phyloP scores from a whole-genome alignment of 495 filamentous ascomycete genomes.

The Penicillium paradoxum region DNA sequence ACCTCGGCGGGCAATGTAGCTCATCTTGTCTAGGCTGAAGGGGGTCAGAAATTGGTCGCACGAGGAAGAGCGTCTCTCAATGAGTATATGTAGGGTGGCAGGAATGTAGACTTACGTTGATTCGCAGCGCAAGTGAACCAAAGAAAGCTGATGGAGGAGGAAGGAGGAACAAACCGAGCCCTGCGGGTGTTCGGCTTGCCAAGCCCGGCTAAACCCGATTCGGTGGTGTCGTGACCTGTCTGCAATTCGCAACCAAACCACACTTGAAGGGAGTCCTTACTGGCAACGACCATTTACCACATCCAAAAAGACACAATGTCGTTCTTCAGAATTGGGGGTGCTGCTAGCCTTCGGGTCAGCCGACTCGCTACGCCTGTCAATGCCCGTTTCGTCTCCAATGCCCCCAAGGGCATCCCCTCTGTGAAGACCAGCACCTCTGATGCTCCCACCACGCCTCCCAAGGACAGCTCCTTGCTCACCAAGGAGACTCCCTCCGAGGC shows the following conservation, averaged over 20 bases:
- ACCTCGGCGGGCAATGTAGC: slow-evolving; percentile 78
- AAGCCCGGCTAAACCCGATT: slow-evolving; percentile 38
- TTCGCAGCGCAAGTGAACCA: slow-evolving; percentile 33
- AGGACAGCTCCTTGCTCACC: slow-evolving; percentile 46
- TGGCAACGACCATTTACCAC: slow-evolving; percentile 18
- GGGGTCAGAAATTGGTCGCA: slow-evolving; percentile 28
- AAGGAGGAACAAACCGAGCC: slow-evolving; percentile 24
- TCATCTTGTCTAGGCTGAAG: slow-evolving; percentile 64
- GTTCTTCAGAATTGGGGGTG: slow-evolving; percentile 39
- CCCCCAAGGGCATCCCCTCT: slow-evolving; percentile 19
- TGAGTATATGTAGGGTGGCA: neutral
- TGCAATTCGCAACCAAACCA: slow-evolving; percentile 38
- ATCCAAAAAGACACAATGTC: slow-evolving; percentile 36
- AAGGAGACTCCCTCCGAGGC: slow-evolving; percentile 48
- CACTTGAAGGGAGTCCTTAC: slow-evolving; percentile 21
- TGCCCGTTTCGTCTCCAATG: slow-evolving; percentile 33
- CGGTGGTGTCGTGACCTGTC: slow-evolving; percentile 34
- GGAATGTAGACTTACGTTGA: slow-evolving; percentile 26
- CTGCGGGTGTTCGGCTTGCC: slow-evolving; percentile 44
- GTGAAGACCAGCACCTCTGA: slow-evolving; percentile 41
- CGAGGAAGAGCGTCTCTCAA: neutral
- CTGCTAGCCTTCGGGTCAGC: slow-evolving; percentile 34
- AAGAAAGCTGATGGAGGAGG: slow-evolving; percentile 33
- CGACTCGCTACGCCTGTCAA: slow-evolving; percentile 31
- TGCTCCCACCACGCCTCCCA: slow-evolving; percentile 32